Percentiles rank a stretch among this genome's conserved stretches.
Evolutionary conservation across 495 filamentous ascomycete species (phyloP).

Genomic region (Geopyxis carbonaria): DNA sequence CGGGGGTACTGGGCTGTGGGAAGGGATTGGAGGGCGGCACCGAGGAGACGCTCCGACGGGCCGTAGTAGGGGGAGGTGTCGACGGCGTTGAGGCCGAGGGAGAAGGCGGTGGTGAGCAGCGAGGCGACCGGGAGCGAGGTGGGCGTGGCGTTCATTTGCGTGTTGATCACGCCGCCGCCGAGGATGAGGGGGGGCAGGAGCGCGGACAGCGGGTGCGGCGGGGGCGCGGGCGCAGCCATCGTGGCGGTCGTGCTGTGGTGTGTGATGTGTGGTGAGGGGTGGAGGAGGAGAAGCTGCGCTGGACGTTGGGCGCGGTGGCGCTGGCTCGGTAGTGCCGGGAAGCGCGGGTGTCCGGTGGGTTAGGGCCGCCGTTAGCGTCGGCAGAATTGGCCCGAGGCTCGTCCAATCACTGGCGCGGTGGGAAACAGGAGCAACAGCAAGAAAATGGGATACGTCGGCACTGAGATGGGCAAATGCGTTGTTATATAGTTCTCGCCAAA

Average conservation of each 20-base stretch:
- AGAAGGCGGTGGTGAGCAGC: slow-evolving; percentile 59
- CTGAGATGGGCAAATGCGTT: no score
- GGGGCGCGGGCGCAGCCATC: neutral
- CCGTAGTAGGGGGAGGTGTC: slow-evolving; percentile 96
- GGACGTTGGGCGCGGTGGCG: no score
- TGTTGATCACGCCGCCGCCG: slow-evolving; percentile 92
- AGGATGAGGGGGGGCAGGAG: slow-evolving; percentile 73
- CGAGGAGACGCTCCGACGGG: slow-evolving; percentile 75
- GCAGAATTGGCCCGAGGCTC: no score
- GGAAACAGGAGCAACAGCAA: no score
- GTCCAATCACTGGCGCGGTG: no score
- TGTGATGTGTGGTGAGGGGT: no score
- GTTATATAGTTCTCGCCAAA: no score
- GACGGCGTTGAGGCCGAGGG: slow-evolving; percentile 62
- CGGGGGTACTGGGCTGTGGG: slow-evolving; percentile 39
- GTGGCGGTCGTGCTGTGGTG: neutral
- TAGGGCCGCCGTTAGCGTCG: no score
- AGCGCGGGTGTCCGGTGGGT: no score
- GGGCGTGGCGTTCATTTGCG: slow-evolving; percentile 72
- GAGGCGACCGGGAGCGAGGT: slow-evolving; percentile 58
- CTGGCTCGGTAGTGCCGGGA: no score
- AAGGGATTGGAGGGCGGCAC: slow-evolving; percentile 43
- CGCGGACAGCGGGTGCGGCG: slow-evolving; percentile 10
- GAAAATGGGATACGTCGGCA: no score
- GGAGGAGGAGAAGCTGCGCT: no score